Percentiles rank a stretch among this genome's conserved stretches.
Conservation (phyloP, 2,329 filamentous ascomycete species). For the Fusarium torulosum region DNA sequence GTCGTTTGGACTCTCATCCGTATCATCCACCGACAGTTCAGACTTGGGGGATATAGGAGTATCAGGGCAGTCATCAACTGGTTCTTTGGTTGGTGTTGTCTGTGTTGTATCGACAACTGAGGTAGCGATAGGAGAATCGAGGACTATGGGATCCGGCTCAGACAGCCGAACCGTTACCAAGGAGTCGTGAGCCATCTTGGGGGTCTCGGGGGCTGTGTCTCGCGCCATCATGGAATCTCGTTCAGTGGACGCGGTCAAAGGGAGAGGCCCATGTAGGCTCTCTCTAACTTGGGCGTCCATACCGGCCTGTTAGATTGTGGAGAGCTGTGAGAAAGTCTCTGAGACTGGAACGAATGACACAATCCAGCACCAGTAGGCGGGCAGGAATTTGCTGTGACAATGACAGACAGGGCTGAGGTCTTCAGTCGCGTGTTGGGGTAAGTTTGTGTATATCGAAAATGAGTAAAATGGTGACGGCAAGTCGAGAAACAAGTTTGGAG, state of each 20-base stretch:
- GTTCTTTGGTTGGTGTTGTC: slow-evolving; percentile 48
- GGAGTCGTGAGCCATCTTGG: slow-evolving; percentile 70
- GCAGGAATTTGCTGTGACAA: slow-evolving; percentile 40
- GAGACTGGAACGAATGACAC: slow-evolving; percentile 49
- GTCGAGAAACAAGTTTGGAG: slow-evolving; percentile 18
- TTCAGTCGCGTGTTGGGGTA: slow-evolving; percentile 35
- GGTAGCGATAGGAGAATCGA: slow-evolving; percentile 50
- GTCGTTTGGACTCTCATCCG: slow-evolving; percentile 26
- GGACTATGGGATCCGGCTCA: slow-evolving; percentile 67
- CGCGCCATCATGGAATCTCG: slow-evolving; percentile 43
- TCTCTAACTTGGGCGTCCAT: slow-evolving; percentile 49
- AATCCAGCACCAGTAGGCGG: slow-evolving; percentile 41
- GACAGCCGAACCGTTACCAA: slow-evolving; percentile 84
- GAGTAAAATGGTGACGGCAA: slow-evolving; percentile 12
- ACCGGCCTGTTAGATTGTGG: slow-evolving; percentile 40
- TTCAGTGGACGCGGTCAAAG: slow-evolving; percentile 40
- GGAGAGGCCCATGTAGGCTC: slow-evolving; percentile 47
- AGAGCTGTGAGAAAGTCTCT: slow-evolving; percentile 33
- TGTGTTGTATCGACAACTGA: slow-evolving; percentile 35
- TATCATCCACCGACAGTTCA: slow-evolving; percentile 12
- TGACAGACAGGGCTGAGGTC: slow-evolving; percentile 25
- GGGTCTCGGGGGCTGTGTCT: slow-evolving; percentile 50
- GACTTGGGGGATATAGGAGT: slow-evolving; percentile 18
- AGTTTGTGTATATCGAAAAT: slow-evolving; percentile 17
- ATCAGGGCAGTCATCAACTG: slow-evolving; percentile 13